A percentile compares a stretch with the other conserved stretches of the same genome.
Evolutionary conservation across 208 protist species (phyloP).

Genomic region (Leishmania aethiopica): DNA sequence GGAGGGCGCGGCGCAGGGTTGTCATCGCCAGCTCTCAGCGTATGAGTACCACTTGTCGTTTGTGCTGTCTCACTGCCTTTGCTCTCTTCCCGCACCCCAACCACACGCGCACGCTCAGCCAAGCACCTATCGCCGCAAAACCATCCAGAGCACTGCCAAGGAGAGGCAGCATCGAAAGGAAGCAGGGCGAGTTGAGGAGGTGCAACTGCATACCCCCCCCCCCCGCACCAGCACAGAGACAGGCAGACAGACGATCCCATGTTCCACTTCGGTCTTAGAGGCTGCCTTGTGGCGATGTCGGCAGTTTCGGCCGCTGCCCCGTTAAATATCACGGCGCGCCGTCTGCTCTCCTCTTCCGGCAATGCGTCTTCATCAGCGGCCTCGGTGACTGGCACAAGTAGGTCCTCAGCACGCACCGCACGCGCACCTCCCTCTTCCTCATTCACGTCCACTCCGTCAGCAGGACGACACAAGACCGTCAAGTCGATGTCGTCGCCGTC

Average conservation of each 20-base stretch:
- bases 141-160: neutral
- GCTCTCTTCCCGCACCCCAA: neutral
- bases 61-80: neutral
- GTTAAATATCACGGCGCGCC: neutral
- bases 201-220: neutral
- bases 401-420: neutral
- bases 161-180: neutral
- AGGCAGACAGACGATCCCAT: neutral
- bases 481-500: neutral
- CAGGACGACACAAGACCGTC: neutral
- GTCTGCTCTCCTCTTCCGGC: neutral
- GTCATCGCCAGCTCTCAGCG: neutral
- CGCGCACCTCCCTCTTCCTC: neutral
- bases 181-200: neutral
- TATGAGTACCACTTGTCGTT: neutral
- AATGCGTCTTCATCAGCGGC: slow-evolving; percentile 1
- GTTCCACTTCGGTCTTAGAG: neutral
- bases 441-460: neutral
- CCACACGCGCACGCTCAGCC: neutral
- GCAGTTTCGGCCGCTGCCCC: neutral
- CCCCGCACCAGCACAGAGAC: neutral
- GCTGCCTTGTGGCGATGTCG: neutral
- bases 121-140: neutral
- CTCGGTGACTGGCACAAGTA: neutral
- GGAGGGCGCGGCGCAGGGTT: neutral